Evolutionary conservation across 768 basidiomycete genomes (phyloP).

Genomic region (Chalciporus pseudorubinellus): DNA sequence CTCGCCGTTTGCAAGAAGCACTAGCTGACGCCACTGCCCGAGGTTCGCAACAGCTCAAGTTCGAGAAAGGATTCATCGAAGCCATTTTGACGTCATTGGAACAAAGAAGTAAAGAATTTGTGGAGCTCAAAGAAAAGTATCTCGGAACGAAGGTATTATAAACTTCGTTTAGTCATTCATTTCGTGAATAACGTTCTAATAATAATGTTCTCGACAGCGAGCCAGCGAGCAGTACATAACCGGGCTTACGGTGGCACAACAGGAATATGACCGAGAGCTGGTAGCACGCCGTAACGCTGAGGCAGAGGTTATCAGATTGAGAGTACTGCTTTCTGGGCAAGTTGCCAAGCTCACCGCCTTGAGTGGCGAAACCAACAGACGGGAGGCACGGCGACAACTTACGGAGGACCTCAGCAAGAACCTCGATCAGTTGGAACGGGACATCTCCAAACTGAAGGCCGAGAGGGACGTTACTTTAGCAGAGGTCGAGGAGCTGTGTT

Average conservation of each 20-base stretch:
- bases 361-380: conserved; percentile 71
- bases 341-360: conserved; percentile 84
- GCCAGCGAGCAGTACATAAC: conserved; percentile 90
- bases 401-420: conserved; percentile 76
- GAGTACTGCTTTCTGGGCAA: conserved; percentile 86
- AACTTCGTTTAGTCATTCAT: background rate
- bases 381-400: conserved; percentile 76
- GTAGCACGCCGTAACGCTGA: conserved; percentile 87
- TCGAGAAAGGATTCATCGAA: conserved; percentile 75
- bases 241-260: conserved; percentile 88
- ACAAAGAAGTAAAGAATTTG: conserved; percentile 55
- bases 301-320: conserved; percentile 82
- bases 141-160: conserved; percentile 83
- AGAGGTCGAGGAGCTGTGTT: conserved; percentile 88
- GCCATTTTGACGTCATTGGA: conserved; percentile 66
- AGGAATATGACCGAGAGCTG: conserved; percentile 91
- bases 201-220: conserved; percentile 48
- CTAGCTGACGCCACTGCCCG: conserved; percentile 59
- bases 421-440: conserved; percentile 75
- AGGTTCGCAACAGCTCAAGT: conserved; percentile 56
- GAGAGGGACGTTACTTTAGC: conserved; percentile 91
- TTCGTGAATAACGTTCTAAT: background rate
- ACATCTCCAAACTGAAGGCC: conserved; percentile 81
- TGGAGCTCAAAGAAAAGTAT: conserved; percentile 69
- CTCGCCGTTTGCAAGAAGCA: conserved; percentile 56